Evolutionary conservation across 208 protist species (phyloP).

Genomic region (Trypanosoma brucei): DNA sequence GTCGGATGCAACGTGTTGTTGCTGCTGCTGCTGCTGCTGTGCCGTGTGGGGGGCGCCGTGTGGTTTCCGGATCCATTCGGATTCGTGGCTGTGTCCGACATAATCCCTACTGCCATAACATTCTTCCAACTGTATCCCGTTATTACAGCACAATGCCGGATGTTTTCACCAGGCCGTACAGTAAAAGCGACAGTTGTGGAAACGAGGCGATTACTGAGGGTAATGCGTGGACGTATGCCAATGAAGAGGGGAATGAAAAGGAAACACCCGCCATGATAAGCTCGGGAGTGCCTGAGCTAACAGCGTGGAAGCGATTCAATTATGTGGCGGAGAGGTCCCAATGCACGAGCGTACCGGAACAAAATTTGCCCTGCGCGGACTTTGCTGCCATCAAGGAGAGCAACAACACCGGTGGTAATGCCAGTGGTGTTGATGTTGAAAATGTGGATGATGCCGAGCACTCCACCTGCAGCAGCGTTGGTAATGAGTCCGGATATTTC

Average conservation of each 20-base stretch:
- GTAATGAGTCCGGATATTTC: constrained; percentile 14
- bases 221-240: too few relatives aligned
- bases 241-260: too few relatives aligned
- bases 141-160: neutral
- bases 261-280: too few relatives aligned
- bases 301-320: too few relatives aligned
- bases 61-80: too few relatives aligned
- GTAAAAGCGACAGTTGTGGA: neutral
- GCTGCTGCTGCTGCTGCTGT: neutral
- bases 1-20: too few relatives aligned
- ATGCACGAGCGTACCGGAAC: too few relatives aligned
- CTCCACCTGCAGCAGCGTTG: constrained; percentile 21
- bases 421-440: neutral
- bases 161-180: neutral
- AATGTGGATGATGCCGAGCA: constrained; percentile 7
- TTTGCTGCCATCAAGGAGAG: neutral
- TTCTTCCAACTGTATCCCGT: constrained; percentile 28
- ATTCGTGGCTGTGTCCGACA: constrained; percentile 11
- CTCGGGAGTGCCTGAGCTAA: too few relatives aligned
- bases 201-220: neutral
- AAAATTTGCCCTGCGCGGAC: too few relatives aligned
- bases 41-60: too few relatives aligned
- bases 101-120: constrained; percentile 44
- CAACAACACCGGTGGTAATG: neutral
- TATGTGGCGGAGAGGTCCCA: too few relatives aligned